Evolutionary conservation across 208 protist species (phyloP), one percentile per base, ranked within the genome.

Genomic region (Acanthamoeba triangularis): DNA sequence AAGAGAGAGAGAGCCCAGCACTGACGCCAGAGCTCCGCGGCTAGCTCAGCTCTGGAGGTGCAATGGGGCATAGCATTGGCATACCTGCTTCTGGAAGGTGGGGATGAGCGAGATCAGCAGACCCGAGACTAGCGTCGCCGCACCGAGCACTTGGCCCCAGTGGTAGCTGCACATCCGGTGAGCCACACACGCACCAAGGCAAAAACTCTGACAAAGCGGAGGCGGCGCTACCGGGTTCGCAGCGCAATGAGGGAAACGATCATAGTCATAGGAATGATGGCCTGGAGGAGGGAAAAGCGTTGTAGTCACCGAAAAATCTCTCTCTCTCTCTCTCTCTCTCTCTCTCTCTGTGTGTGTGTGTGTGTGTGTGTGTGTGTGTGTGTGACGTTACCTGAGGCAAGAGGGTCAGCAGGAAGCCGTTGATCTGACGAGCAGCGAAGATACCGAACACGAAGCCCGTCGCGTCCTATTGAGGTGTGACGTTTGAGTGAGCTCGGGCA

Each of bases 251-350:
- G 61, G 1, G 63, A 54, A 23, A 93, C 65, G 33, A 93, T 30
- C 88, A 93, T 93, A 2, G 88, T 93, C 88, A 93, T 93, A 14
- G 88, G 88, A 44, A 93, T 93, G 88, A 93, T 93, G 41, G 44
- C 88, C 88, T 93, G 54, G 7, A 78, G 10, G 11, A 2, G 20
- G 56, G 56, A 61, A 61, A 13, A 2, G 20, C 2, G 56, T n/a
- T n/a, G n/a, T n/a, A n/a, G n/a, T n/a, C n/a, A n/a, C n/a, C n/a
- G n/a, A n/a, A n/a, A n/a, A n/a, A n/a, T n/a, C n/a, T n/a, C n/a
- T n/a, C n/a, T n/a, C n/a, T n/a, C n/a, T n/a, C n/a, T n/a, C n/a
- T n/a, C n/a, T n/a, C n/a, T n/a, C n/a, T n/a, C n/a, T n/a, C n/a
- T n/a, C n/a, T n/a, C n/a, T n/a, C n/a, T n/a, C n/a, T n/a, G n/a